Evolutionary conservation across 306 rosid genomes (phyloP).

Genomic region (Lathyrus sativus): DNA sequence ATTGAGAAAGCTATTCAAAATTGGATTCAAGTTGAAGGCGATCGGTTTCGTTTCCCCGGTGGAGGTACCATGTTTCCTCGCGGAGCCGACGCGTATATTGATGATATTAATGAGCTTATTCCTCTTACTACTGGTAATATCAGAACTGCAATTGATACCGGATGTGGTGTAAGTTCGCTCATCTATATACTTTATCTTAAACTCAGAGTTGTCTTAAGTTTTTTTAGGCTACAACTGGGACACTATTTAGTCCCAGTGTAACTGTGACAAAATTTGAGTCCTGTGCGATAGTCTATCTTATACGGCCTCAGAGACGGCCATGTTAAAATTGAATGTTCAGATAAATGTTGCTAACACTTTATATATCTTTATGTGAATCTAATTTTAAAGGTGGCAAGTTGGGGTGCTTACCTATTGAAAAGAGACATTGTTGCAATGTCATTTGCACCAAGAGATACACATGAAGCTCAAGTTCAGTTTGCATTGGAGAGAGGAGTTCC

Average conservation of each 20-base stretch:
- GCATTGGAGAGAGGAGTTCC: conserved; percentile 98
- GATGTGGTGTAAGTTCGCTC: conserved; percentile 87
- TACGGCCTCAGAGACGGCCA: too few species aligned
- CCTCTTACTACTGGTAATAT: conserved; percentile 71
- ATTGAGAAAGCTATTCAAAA: conserved; percentile 93
- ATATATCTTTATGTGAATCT: conserved; percentile 6
- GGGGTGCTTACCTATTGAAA: conserved; percentile 89
- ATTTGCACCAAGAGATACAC: conserved; percentile 96
- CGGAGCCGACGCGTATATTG: conserved; percentile 93
- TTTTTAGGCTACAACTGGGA: too few species aligned
- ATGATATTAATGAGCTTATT: conserved; percentile 78
- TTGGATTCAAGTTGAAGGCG: conserved; percentile 96
- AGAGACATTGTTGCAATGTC: conserved; percentile 86
- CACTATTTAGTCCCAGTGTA: too few species aligned
- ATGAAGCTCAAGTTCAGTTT: conserved; percentile 94
- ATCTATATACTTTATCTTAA: not conserved
- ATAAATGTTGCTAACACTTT: conserved; percentile 27
- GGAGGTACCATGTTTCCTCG: conserved; percentile 98
- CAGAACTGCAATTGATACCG: conserved; percentile 94
- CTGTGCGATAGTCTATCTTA: too few species aligned
- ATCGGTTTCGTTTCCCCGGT: conserved; percentile 86
- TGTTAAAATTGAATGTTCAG: too few species aligned
- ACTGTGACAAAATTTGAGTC: too few species aligned
- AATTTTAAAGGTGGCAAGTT: conserved; percentile 87
- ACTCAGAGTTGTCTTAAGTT: too few species aligned